Evolutionary conservation across 495 filamentous ascomycete genomes (phyloP), one percentile per base, ranked within the genome.

Genomic region (Aspergillus olivimuriae): DNA sequence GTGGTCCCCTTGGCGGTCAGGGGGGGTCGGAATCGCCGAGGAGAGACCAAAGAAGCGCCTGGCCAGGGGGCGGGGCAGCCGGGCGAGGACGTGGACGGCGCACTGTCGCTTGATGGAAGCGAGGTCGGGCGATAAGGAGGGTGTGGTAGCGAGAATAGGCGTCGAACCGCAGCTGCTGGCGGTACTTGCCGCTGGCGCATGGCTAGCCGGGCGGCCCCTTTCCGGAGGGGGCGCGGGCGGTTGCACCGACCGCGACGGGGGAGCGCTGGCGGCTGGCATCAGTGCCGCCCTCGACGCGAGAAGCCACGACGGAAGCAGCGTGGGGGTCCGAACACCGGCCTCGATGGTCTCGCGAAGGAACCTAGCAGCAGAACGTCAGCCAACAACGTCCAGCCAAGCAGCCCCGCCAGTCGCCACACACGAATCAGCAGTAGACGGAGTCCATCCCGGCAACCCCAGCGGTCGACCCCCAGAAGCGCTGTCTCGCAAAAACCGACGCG

Each of bases 321-420:
- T 65, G 40, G 86, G 76, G 65, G 81, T 77, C 18, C 85, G 68
- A 44, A 94, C 59, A 54, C 78, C 69, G 40, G 73, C 71, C 48
- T 76, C 68, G 51, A 94, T 76, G 51, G 76, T 75, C 61, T 84
- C 72, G 44, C 82, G 84, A 49, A 95, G 76, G 48, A 90, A 80
- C 68, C 87, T 89, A 61, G 66, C 5, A 46, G 44, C 30, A 43
- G 48, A 45, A 40, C 33, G 18, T 24, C 18, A 8, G 18, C 10
- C 39, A 41, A 32, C 36, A 34, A 4, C 16, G 18, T 40, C n/a
- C 43, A 41, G 39, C 46, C 39, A 43, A 35, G 0, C 34, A 37
- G 24, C 32, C 14, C 19, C 18, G n/a, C n/a, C n/a, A n/a, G n/a
- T n/a, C n/a, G n/a, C n/a, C n/a, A n/a, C n/a, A n/a, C n/a, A 20